Conservation (phyloP, 2,329 filamentous ascomycete genomes). For the Ceratocystiopsis sp. region DNA sequence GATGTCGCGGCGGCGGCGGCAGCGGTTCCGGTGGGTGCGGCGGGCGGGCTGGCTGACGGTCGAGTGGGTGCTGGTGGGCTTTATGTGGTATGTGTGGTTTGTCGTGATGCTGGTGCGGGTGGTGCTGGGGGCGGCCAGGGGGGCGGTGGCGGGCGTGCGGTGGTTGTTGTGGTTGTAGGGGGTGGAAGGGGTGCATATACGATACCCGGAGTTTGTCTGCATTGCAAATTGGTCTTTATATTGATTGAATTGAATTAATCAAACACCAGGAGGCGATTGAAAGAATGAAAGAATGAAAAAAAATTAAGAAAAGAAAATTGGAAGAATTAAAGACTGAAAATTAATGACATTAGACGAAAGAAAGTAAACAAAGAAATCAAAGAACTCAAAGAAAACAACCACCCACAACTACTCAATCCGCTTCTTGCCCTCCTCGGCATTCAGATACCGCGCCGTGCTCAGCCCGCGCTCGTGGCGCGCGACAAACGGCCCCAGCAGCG, state of each 20-base stretch:
- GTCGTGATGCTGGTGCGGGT: slow-evolving; percentile 62
- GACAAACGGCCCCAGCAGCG: slow-evolving; percentile 61
- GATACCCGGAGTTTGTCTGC: too few species aligned
- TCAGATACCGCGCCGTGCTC: slow-evolving; percentile 66
- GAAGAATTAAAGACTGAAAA: not conserved
- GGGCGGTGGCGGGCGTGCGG: slow-evolving; percentile 39
- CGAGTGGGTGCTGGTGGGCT: slow-evolving; percentile 73
- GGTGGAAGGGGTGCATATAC: too few species aligned
- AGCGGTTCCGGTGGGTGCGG: slow-evolving; percentile 55
- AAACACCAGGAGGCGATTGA: too few species aligned
- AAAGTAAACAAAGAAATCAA: not conserved
- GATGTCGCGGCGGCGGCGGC: slow-evolving; percentile 50
- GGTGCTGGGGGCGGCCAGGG: slow-evolving; percentile 43
- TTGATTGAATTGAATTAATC: not conserved
- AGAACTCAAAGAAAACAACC: not conserved
- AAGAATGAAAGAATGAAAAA: too few species aligned
- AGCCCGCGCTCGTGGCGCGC: slow-evolving; percentile 62
- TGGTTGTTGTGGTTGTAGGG: slow-evolving; percentile 70
- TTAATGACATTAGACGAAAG: not conserved
- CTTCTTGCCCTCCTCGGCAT: slow-evolving; percentile 95
- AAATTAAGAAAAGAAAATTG: not conserved
- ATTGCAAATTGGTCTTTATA: too few species aligned
- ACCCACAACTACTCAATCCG: slow-evolving; percentile 56
- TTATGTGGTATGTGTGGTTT: slow-evolving; percentile 86
- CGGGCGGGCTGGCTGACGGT: slow-evolving; percentile 64